Percentiles rank a stretch among this genome's conserved stretches.
phyloP scores from a whole-genome alignment of 331 rosid genomes.

The Acacia pycnantha region DNA sequence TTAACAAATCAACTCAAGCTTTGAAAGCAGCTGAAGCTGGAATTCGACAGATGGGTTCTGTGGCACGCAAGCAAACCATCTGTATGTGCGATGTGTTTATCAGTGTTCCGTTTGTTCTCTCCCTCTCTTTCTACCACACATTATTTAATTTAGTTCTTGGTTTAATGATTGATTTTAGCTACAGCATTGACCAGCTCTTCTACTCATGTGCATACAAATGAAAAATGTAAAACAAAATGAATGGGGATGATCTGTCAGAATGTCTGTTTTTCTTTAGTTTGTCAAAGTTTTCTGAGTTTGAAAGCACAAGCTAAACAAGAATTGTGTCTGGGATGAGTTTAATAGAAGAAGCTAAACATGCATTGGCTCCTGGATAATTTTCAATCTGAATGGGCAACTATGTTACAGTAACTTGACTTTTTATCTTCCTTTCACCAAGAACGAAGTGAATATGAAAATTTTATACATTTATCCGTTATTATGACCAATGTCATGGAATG shows the following conservation, averaged over 20 bases:
- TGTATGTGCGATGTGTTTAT: constrained; percentile 51
- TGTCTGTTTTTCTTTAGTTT: background rate
- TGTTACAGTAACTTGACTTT: background rate
- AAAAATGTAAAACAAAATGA: background rate
- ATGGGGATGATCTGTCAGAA: background rate
- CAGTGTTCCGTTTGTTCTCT: background rate
- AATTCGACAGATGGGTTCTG: constrained; percentile 70
- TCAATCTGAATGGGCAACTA: background rate
- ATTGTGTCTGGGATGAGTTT: background rate
- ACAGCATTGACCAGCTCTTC: constrained; percentile 15
- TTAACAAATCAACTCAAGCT: constrained; percentile 86
- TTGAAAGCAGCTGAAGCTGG: constrained; percentile 93
- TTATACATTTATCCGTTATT: background rate
- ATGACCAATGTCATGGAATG: no score
- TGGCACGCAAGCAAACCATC: constrained; percentile 81
- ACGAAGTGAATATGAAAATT: background rate
- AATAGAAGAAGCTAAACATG: background rate
- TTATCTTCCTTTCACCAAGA: background rate
- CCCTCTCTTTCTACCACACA: background rate
- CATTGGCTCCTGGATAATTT: background rate
- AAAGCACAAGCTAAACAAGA: background rate
- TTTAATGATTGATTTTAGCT: background rate
- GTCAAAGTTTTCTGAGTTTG: background rate
- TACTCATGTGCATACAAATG: background rate
- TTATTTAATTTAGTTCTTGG: background rate